Evolutionary conservation across 768 basidiomycete genomes (phyloP).

Genomic region (Lyophyllum decastes): DNA sequence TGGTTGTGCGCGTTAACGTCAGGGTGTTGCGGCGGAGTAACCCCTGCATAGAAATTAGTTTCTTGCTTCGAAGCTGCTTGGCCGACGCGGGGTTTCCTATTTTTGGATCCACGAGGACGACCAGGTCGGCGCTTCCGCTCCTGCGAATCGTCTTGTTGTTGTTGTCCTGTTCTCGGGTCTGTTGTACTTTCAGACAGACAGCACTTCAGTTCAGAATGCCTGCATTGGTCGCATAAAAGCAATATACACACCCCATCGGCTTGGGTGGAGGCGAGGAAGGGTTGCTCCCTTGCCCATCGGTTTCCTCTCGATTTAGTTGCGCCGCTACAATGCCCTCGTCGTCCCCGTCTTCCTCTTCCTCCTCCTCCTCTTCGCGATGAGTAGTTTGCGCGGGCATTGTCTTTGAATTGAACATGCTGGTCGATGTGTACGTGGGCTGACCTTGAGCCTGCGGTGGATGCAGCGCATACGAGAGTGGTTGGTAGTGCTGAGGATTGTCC

Average conservation of each 20-base stretch:
- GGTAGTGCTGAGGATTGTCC: conserved; percentile 81
- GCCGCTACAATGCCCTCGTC: conserved; percentile 76
- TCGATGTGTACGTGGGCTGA: conserved; percentile 27
- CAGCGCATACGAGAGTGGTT: conserved; percentile 78
- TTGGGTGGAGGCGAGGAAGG: conserved; percentile 37
- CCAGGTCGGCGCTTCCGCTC: conserved; percentile 74
- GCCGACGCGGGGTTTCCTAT: conserved; percentile 48
- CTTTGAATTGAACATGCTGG: conserved; percentile 23
- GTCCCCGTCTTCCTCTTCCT: conserved; percentile 68
- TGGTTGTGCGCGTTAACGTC: conserved; percentile 67
- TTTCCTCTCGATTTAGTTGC: conserved; percentile 54
- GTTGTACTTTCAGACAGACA: conserved; percentile 16
- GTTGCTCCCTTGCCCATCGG: conserved; percentile 40
- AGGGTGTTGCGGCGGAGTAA: conserved; percentile 41
- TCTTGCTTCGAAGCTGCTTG: conserved; percentile 34
- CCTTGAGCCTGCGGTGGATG: conserved; percentile 48
- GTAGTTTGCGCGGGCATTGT: conserved; percentile 14
- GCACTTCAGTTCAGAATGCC: conserved; percentile 6
- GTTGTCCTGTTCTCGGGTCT: conserved; percentile 25
- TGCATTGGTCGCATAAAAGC: conserved; percentile 2
- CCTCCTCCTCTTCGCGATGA: conserved; percentile 45
- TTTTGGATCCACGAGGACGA: conserved; percentile 80
- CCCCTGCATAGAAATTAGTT: conserved; percentile 39
- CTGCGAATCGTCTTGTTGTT: conserved; percentile 24
- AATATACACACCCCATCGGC: conserved; percentile 27